Base-by-base conservation (phyloP, 495 filamentous ascomycete species). In the Lepraria neglecta region DNA sequence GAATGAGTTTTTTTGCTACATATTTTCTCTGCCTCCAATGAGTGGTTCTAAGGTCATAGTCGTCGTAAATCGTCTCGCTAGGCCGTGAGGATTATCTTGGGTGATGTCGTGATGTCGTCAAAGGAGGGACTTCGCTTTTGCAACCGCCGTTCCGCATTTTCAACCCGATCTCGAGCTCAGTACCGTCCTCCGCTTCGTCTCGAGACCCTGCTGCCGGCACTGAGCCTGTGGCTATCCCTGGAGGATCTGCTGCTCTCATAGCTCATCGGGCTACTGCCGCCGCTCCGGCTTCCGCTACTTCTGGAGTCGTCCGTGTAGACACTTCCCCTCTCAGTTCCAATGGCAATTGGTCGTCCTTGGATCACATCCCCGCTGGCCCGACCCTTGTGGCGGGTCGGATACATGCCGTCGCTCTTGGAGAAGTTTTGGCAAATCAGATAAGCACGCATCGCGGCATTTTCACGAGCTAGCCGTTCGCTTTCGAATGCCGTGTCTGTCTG, bases 401-500 rank as follows among this genome's bases (percentile, higher is more conserved):
- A 85, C 90, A 92, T 95, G 75, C 92, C 92, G 68, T 95, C 94
- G 73, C 96, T 97, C 72, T 96, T 87, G 63, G 92, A 97, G 78
- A 98, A 97, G 77, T 96, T 96, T 71, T 92, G 88, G 79, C 94
- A 98, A 62, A 97, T 92, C 78, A 96, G 88, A 75, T 96, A 98
- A 62, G 94, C 94, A 64, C 90, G 87, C 86, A 94, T 96, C 63
- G 94, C 94, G 57, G 94, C 94, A 70, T 91, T 92, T 76, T 98
- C 92, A 69, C 89, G 87, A 56, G 94, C 94, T 66, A 96, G 80
- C 56, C 80, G 78, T 65, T 92, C 87, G 62, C 84, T 87, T 70
- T 86, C 84, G 77, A 89, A 91, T 66, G 85, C 80, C n/a, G 83
- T 79, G 71, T 96, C 91, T 44, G 91, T 95, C 71, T 91, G 87